Conservation (phyloP, 768 basidiomycete species). For the Leucocoprinus leucothites region DNA sequence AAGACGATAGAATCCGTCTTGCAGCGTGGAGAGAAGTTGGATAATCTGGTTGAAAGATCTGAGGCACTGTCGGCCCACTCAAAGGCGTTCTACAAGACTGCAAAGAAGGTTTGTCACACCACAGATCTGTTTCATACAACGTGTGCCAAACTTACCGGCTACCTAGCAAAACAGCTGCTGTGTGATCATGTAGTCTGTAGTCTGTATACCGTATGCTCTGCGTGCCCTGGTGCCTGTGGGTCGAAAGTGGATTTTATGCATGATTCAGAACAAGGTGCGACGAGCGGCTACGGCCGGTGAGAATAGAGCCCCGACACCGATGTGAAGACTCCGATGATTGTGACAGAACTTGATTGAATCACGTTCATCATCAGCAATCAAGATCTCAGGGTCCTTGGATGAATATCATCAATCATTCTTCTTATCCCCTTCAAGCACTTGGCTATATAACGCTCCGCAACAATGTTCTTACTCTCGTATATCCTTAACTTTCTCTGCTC, state of each 20-base stretch:
- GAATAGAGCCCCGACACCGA: slow-evolving; percentile 6
- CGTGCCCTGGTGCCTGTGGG: neutral
- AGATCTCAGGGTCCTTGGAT: neutral
- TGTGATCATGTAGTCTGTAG: slow-evolving; percentile 60
- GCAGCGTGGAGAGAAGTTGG: slow-evolving; percentile 93
- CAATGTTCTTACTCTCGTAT: slow-evolving; percentile 1
- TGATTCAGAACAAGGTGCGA: neutral
- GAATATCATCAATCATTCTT: slow-evolving; percentile 4
- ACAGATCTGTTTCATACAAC: slow-evolving; percentile 9
- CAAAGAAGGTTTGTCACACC: slow-evolving; percentile 79
- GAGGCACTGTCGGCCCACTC: slow-evolving; percentile 83
- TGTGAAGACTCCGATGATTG: slow-evolving; percentile 5
- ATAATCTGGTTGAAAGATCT: slow-evolving; percentile 92
- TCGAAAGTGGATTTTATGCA: slow-evolving; percentile 1
- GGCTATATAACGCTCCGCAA: slow-evolving; percentile 5
- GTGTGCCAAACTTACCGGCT: slow-evolving; percentile 8
- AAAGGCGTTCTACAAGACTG: slow-evolving; percentile 99
- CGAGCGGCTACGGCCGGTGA: neutral
- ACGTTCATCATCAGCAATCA: neutral
- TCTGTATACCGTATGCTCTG: neutral
- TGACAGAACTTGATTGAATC: slow-evolving; percentile 8
- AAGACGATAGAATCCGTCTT: slow-evolving; percentile 99
- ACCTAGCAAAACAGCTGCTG: slow-evolving; percentile 94
- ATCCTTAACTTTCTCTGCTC: slow-evolving; percentile 11
- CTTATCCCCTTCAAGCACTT: neutral